Percentiles rank a stretch among this genome's conserved stretches.
These are phyloP conservation scores for Cruciata laevipes DNA, from an alignment of 257 asterid genomes.

Conservation along the genomic window DNA sequence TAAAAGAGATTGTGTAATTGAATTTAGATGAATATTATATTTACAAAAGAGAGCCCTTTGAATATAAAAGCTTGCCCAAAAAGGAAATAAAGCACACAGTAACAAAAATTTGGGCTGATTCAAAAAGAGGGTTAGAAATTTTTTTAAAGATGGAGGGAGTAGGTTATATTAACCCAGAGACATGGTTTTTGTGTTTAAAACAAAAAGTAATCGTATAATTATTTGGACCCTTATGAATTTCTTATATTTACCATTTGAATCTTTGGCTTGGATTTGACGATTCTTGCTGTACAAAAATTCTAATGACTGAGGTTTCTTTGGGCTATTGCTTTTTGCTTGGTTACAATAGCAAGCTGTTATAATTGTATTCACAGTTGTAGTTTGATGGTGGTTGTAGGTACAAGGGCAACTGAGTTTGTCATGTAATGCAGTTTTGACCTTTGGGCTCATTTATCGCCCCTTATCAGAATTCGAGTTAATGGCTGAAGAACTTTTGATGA, in stretches of 20 bases:
- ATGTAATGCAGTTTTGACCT: slow-evolving; percentile 64
- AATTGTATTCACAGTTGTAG: not conserved
- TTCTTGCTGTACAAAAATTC: not conserved
- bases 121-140: not conserved
- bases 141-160: not conserved
- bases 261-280: slow-evolving; percentile 1
- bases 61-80: too few relatives aligned
- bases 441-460: slow-evolving; percentile 64
- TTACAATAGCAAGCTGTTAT: not conserved
- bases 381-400: slow-evolving; percentile 37
- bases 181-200: not conserved
- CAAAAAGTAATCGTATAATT: not conserved
- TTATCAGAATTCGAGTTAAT: slow-evolving; percentile 74
- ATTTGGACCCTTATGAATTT: not conserved
- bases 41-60: too few relatives aligned
- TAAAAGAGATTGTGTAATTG: too few relatives aligned
- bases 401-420: slow-evolving; percentile 87
- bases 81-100: too few relatives aligned
- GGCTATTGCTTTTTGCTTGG: not conserved
- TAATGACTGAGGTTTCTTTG: not conserved
- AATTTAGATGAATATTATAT: too few relatives aligned
- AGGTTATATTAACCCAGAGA: not conserved
- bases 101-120: too few relatives aligned
- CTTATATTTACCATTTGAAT: not conserved
- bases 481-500: slow-evolving; percentile 95